Evolutionary conservation across 148 eudicot species (phyloP).

Genomic region (Amaranthus hypochondriacus): DNA sequence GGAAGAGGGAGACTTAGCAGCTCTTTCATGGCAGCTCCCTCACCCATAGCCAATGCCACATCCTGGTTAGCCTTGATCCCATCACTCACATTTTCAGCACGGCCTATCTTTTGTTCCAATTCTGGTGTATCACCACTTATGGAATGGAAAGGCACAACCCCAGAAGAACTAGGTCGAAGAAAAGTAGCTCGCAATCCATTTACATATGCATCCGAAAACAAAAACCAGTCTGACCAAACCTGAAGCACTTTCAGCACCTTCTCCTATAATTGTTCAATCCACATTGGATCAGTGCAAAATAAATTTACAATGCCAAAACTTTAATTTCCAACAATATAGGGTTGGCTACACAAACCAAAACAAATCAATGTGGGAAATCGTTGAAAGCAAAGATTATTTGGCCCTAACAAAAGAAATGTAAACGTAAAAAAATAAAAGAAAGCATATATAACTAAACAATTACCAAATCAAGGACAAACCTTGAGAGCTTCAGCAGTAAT

Average conservation of each 20-base stretch:
- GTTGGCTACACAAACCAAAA: too few relatives aligned
- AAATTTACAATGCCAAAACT: too few relatives aligned
- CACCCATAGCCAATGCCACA: conserved; percentile 88
- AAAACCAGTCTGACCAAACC: conserved; percentile 99
- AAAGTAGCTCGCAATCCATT: conserved; percentile 93
- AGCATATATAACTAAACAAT: not conserved
- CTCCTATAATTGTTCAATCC: conserved; percentile 48
- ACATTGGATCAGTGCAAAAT: not conserved
- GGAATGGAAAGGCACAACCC: conserved; percentile 77
- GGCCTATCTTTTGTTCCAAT: conserved; percentile 45
- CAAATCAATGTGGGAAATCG: too few relatives aligned
- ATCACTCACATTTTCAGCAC: conserved; percentile 38
- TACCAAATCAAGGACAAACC: conserved; percentile 34
- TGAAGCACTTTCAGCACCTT: conserved; percentile 94
- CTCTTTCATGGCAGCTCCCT: conserved; percentile 84
- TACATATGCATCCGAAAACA: conserved; percentile 92
- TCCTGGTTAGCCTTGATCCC: conserved; percentile 64
- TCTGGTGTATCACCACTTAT: conserved; percentile 81
- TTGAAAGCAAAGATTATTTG: too few relatives aligned
- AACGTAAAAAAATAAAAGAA: not conserved
- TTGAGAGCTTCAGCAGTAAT: conserved; percentile 97
- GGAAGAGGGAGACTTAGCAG: conserved; percentile 73
- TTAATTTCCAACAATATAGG: too few relatives aligned
- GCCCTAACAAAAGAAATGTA: not conserved
- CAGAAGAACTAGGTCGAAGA: conserved; percentile 74